Conservation (phyloP, 257 asterid species). For the Solanum bukasovii region DNA sequence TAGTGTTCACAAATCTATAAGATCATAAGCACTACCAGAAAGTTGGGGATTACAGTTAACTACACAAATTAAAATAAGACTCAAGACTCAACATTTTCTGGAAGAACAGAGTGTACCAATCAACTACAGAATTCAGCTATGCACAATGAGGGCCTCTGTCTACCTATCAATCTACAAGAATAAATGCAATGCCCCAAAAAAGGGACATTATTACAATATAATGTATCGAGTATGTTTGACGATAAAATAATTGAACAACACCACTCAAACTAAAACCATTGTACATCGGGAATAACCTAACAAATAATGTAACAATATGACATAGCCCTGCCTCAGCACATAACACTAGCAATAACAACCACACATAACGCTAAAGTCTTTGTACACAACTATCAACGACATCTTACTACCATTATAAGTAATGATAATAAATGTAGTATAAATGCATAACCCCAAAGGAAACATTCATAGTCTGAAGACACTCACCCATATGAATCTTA, state of each 20-base stretch:
- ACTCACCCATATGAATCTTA: no score
- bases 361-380: neutral
- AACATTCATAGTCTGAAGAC: neutral
- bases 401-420: neutral
- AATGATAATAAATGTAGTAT: neutral
- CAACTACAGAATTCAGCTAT: neutral
- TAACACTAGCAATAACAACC: neutral
- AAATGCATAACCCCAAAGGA: neutral
- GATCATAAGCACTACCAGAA: neutral
- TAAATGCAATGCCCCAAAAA: neutral
- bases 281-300: neutral
- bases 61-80: neutral
- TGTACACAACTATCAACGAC: neutral
- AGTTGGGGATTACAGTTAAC: neutral
- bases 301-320: neutral
- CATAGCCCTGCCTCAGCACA: neutral
- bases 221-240: neutral
- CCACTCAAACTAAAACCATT: neutral
- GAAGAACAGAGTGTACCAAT: neutral
- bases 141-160: no score
- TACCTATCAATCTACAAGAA: no score
- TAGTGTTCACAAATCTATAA: neutral
- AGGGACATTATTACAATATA: neutral
- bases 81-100: no score
- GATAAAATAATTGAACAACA: neutral